A percentile compares a stretch with the other conserved stretches of the same genome.
phyloP scores from a whole-genome alignment of 2,329 filamentous ascomycete species.

The Drechslerella dactyloides region DNA sequence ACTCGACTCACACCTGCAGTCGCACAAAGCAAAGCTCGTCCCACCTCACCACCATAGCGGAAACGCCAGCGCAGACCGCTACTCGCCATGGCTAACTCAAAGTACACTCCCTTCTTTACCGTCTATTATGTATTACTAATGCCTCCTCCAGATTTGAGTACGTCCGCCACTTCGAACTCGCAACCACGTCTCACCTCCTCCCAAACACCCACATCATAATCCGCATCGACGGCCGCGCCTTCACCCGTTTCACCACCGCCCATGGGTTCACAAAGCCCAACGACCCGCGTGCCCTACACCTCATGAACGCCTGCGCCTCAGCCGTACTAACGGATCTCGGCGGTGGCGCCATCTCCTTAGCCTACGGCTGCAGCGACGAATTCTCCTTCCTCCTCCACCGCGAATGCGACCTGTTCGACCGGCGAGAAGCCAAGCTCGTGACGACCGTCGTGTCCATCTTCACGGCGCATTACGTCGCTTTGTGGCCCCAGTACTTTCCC shows the following conservation, averaged over 20 bases:
- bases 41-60: neutral
- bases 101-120: constrained; percentile 41
- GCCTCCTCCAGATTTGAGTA: constrained; percentile 77
- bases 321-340: constrained; percentile 82
- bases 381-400: constrained; percentile 93
- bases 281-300: constrained; percentile 80
- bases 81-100: constrained; percentile 55
- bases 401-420: constrained; percentile 79
- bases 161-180: constrained; percentile 79
- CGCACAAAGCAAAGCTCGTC: neutral
- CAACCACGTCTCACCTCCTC: constrained; percentile 74
- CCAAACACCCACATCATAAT: constrained; percentile 96
- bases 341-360: constrained; percentile 73
- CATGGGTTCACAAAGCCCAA: constrained; percentile 92
- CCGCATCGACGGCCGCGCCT: constrained; percentile 89
- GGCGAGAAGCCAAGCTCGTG: constrained; percentile 84
- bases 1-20: constrained; percentile 21
- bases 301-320: constrained; percentile 93
- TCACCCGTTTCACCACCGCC: constrained; percentile 88
- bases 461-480: constrained; percentile 84
- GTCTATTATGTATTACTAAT: constrained; percentile 49
- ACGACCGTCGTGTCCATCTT: constrained; percentile 92
- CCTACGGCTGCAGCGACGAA: constrained; percentile 94
- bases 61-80: neutral
- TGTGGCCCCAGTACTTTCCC: constrained; percentile 79